Percentiles rank a stretch among this genome's conserved stretches.
Evolutionary conservation across 2,329 filamentous ascomycete species (phyloP).

Genomic region (Aspergillus eucalypticola): DNA sequence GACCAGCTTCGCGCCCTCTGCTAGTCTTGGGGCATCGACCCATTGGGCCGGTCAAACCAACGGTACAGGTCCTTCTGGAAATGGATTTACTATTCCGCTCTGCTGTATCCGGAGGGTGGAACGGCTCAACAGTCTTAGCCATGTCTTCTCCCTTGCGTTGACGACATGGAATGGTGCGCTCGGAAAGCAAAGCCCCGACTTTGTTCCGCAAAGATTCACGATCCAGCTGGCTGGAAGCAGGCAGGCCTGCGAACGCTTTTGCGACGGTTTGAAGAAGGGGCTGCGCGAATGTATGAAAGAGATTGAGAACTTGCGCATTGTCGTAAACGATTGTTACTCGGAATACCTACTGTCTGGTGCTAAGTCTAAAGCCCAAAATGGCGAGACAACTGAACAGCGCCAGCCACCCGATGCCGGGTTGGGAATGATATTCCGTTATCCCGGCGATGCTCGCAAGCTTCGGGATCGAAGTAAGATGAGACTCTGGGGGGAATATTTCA

Average conservation of each 20-base stretch:
- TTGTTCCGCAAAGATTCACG: constrained; percentile 81
- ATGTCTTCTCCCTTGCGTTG: constrained; percentile 87
- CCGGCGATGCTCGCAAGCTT: constrained; percentile 90
- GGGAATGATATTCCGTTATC: constrained; percentile 90
- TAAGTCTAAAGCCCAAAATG: constrained; percentile 52
- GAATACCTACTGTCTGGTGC: constrained; percentile 68
- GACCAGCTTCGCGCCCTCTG: constrained; percentile 78
- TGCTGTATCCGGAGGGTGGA: constrained; percentile 91
- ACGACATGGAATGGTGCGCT: constrained; percentile 83
- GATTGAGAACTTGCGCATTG: constrained; percentile 77
- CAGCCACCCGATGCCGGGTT: constrained; percentile 87
- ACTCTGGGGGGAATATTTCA: constrained; percentile 92
- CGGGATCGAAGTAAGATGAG: constrained; percentile 96
- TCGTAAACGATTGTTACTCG: constrained; percentile 85
- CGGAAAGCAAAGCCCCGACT: constrained; percentile 60
- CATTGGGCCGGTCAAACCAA: constrained; percentile 91
- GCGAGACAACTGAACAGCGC: constrained; percentile 44
- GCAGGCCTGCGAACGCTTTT: constrained; percentile 90
- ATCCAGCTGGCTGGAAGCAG: constrained; percentile 87
- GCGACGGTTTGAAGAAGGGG: constrained; percentile 89
- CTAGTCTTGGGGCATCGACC: constrained; percentile 76
- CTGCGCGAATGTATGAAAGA: constrained; percentile 84
- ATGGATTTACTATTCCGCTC: constrained; percentile 92
- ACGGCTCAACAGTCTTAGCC: constrained; percentile 86
- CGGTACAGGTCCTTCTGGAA: constrained; percentile 86